Evolutionary conservation across 352 stramenopile genomes (phyloP).

Genomic region (Phytopythium cucurbitacearum): DNA sequence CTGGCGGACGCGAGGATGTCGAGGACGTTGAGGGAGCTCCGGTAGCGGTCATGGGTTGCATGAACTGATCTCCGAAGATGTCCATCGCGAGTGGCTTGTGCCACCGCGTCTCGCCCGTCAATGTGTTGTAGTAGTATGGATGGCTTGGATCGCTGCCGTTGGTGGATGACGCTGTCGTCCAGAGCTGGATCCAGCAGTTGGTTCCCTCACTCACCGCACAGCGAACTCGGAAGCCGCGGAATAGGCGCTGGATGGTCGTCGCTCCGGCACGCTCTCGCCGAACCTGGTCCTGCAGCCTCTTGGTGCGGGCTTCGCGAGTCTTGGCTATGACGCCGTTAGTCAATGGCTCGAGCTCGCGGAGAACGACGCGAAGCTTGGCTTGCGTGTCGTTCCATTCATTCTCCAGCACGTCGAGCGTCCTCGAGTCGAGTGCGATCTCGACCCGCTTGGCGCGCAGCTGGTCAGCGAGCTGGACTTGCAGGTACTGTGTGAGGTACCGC

Average conservation of each 20-base stretch:
- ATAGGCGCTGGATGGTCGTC: slow-evolving; percentile 75
- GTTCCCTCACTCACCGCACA: slow-evolving; percentile 59
- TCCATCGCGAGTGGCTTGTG: slow-evolving; percentile 65
- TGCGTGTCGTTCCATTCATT: slow-evolving; percentile 56
- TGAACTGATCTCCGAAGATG: slow-evolving; percentile 65
- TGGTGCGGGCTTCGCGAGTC: slow-evolving; percentile 60
- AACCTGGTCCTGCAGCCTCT: slow-evolving; percentile 70
- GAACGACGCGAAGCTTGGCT: slow-evolving; percentile 62
- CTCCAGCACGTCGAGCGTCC: slow-evolving; percentile 49
- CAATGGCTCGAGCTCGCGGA: slow-evolving; percentile 82
- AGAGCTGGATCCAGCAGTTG: slow-evolving; percentile 75
- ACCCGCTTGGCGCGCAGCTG: slow-evolving; percentile 72
- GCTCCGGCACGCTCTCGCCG: slow-evolving; percentile 54
- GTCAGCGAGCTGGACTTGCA: slow-evolving; percentile 88
- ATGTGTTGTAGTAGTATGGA: slow-evolving; percentile 82
- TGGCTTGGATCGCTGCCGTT: neutral
- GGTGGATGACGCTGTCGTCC: slow-evolving; percentile 17
- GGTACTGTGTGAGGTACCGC: slow-evolving; percentile 91
- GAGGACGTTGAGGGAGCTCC: neutral
- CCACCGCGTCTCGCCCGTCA: slow-evolving; percentile 63
- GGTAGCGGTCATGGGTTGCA: slow-evolving; percentile 20
- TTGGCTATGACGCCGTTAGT: slow-evolving; percentile 78
- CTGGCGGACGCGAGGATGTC: neutral
- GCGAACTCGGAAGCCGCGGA: slow-evolving; percentile 70
- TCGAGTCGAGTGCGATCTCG: slow-evolving; percentile 49